Conservation (phyloP, 2,329 filamentous ascomycete genomes). For the Alternaria angustiovoidea region DNA sequence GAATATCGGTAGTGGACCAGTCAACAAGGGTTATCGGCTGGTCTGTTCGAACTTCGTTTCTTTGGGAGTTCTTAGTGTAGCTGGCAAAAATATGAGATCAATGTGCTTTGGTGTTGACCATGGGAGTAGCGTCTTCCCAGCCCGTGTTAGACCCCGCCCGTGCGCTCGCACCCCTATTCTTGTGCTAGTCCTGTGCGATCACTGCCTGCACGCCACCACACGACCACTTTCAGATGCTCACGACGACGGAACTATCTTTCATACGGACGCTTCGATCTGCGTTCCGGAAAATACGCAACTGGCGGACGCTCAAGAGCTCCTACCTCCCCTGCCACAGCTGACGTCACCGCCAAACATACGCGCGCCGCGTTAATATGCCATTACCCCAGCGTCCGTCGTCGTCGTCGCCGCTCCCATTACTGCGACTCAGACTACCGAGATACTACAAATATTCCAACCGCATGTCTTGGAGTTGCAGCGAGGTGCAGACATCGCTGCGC, state of each 20-base stretch:
- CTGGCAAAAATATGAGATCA: not conserved
- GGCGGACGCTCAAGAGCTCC: not conserved
- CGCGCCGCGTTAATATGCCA: not conserved
- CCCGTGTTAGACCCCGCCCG: not conserved
- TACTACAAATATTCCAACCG: not conserved
- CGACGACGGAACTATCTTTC: too few relatives aligned
- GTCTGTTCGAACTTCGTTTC: not conserved
- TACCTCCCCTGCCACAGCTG: not conserved
- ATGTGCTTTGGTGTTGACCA: not conserved
- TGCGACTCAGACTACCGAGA: not conserved
- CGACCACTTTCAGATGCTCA: not conserved
- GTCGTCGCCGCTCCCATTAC: not conserved
- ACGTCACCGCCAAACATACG: not conserved
- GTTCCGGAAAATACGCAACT: not conserved
- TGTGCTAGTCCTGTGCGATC: not conserved
- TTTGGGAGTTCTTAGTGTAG: not conserved
- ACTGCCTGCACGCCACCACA: not conserved
- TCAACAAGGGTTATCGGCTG: not conserved
- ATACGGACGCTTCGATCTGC: too few relatives aligned
- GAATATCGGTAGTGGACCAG: constrained; percentile 44
- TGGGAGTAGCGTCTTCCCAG: not conserved
- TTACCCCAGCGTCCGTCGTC: not conserved
- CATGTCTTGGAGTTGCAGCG: not conserved
- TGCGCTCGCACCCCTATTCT: not conserved
- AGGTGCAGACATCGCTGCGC: not conserved